Base-by-base conservation (phyloP, 2,329 filamentous ascomycete genomes). In the Fusarium coicis region DNA sequence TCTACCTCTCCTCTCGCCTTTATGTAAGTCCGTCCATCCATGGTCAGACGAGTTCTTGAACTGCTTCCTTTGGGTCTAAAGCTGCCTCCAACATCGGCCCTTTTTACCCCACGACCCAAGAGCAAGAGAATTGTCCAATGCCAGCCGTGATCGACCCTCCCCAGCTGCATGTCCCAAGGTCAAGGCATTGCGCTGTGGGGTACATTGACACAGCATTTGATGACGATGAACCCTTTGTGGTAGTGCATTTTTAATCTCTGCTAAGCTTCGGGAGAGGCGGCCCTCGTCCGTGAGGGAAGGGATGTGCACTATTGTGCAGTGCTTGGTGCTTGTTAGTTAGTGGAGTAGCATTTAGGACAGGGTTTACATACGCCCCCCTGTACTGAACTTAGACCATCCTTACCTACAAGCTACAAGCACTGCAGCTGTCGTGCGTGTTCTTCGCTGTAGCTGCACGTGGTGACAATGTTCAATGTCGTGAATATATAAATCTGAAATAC, bases 61-160 rank as follows among this genome's bases (percentile, higher is more conserved):
- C 42, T 26, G 42, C 42, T 59, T 59, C 49, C 26, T 30, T 39
- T 47, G 46, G 49, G 44, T 36, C 43, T 57, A 36, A 52, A 56
- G 47, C 47, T 55, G 23, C 32, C 23, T 49, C 39, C 23, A 68
- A 40, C 65, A 73, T 74, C 72, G 72, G 72, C 72, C 72, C 72
- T 74, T 74, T 74, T 74, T 74, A 70, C 72, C 72, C 72, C 71
- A 68, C 50, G 71, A 61, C 44, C 46, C 62, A 64, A 63, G 49
- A 36, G 36, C 18, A 1, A 52, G 71, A 65, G 30, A 54, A 60
- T 59, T 64, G 58, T 69, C 70, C 70, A 72, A 68, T 72, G 43
- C 46, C 34, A 43, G 23, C 6, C 18, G 16, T 40, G 59, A 50
- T 54, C 58, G 44, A 65, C 68, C 68, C 69, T 72, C 68, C 50